Evolutionary conservation across 2,329 filamentous ascomycete genomes (phyloP).

Genomic region (Verticillium nubilum): DNA sequence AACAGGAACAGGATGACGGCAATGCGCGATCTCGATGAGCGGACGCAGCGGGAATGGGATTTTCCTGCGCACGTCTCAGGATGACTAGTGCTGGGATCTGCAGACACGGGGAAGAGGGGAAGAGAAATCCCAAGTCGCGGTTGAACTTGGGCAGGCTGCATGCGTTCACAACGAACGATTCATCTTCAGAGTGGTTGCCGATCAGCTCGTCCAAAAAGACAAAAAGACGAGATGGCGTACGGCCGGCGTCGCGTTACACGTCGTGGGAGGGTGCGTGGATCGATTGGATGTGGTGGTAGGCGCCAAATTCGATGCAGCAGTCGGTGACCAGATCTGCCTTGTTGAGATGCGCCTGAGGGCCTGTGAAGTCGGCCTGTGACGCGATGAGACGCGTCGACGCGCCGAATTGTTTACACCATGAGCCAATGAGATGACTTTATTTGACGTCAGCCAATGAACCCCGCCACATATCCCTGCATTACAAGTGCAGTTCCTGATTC

Average conservation of each 20-base stretch:
- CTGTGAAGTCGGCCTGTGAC: neutral
- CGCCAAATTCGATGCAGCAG: neutral
- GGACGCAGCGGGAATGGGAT: neutral
- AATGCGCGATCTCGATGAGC: neutral
- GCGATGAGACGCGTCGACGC: conserved; percentile 1
- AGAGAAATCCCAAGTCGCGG: neutral
- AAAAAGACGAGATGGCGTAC: neutral
- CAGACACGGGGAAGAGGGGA: neutral
- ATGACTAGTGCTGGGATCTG: neutral
- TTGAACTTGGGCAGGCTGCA: neutral
- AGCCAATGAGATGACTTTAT: neutral
- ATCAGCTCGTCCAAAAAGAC: neutral
- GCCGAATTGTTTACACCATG: conserved; percentile 1
- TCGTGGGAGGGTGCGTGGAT: neutral
- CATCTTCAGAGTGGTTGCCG: neutral
- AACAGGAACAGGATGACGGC: neutral
- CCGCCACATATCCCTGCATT: neutral
- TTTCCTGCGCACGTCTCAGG: neutral
- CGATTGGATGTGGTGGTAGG: neutral
- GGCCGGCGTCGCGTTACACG: neutral
- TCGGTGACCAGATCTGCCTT: neutral
- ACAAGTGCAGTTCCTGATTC: neutral
- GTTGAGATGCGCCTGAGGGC: neutral
- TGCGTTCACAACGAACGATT: neutral
- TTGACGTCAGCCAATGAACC: neutral